Evolutionary conservation across 306 rosid species (phyloP), one percentile per base, ranked within the genome.

Genomic region (Dryas drummondii): DNA sequence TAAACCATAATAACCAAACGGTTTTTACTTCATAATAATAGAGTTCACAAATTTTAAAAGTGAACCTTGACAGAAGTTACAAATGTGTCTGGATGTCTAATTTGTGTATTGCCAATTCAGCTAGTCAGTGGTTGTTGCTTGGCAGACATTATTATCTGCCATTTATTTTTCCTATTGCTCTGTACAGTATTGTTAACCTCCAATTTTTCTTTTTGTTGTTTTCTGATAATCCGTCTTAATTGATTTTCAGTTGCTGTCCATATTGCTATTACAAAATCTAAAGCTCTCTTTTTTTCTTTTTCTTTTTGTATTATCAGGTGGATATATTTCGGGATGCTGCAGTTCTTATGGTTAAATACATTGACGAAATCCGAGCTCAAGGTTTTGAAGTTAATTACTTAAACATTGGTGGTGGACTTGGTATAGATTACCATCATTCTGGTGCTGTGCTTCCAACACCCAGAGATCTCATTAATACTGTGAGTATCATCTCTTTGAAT

Each of bases 281-380:
- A 40, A 40, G 2, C 11, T 37, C 16, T 57, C 4, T n/a, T n/a
- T 57, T 15, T 11, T 17, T 53, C 3, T n/a, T 4, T 44, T 19
- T 64, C 7, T 52, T 45, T 46, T 37, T 56, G 13, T 76, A 54
- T 68, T 66, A 72, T 17, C 85, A 94, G 98, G 98, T 94, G 70
- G 96, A 94, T 82, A 94, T 94, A 78, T 94, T 91, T 79, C 86
- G 91, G 84, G 97, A 91, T 82, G 96, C 97, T 66, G 98, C 98
- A 5, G 78, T 72, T 71, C 85, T 91, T 78, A 94, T 91, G 98
- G 90, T 94, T 73, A 88, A 87, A 78, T 94, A 91, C 85, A 90
- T 94, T 76, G 97, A 91, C 2, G 70, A 94, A 81, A 91, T 91
- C 78, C 87, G 97, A 64, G 85, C 86, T 76, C 98, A 91, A 79